Evolutionary conservation across 495 filamentous ascomycete genomes (phyloP), one percentile per base, ranked within the genome.

Genomic region (Hypoxylon fuscum): DNA sequence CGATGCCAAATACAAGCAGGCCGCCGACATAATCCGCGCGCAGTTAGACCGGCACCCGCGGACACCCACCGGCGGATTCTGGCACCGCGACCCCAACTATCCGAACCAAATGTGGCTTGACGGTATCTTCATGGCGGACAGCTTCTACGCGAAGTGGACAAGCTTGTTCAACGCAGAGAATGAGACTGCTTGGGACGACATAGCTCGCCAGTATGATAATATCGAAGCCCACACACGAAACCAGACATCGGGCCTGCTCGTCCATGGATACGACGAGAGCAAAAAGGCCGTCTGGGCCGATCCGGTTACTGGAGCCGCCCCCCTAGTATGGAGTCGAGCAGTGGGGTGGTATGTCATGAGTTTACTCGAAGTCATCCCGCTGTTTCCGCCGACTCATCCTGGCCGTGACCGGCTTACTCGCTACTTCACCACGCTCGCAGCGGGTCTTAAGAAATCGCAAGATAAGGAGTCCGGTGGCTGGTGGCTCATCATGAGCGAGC

Each of bases 281-380:
- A 77, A 74, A 45, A 76, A 59, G 8, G 82, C 84, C 7, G 73
- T 78, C 0, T 88, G 85, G 85, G 84, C 85, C 4, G 75, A 85
- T 49, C 73, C 78, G 0, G 52, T 75, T 2, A 87, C 83, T 5
- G 85, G 85, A 27, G 83, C 79, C 1, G 76, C 77, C 20, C 84
- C 81, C 4, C 68, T 81, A 10, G 82, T 84, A 18, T 88, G 85
- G 85, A 73, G 77, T 49, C 76, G 85, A 12, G 79, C 84, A 0
- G 69, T 85, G 14, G 85, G 84, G 0, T 87, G 84, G 85, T 87
- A 86, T 53, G 67, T 82, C 23, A 83, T 87, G 77, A 80, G 80
- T 8, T 69, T 88, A 1, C 72, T 85, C 1, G 84, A 87, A 48
- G 76, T 81, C 12, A 72, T 87, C 21, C 80, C 85, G 34, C 64